A percentile compares a stretch with the other conserved stretches of the same genome.
Evolutionary conservation across 441 rosid genomes (phyloP).

Genomic region (Adansonia madagascariensis): DNA sequence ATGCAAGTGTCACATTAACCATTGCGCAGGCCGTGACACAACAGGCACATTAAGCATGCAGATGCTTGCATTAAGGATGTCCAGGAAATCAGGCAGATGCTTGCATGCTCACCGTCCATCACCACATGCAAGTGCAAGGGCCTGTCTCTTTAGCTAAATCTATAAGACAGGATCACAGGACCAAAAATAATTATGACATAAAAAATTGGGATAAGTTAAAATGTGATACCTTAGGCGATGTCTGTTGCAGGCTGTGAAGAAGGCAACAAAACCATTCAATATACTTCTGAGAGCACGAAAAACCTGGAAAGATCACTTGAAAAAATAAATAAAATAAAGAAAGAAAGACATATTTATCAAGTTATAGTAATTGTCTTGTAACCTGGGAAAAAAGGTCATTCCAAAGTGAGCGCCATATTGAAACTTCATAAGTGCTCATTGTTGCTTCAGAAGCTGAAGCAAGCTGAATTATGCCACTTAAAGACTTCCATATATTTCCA

Average conservation of each 20-base stretch:
- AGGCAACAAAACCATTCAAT: conserved; percentile 82
- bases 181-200: neutral
- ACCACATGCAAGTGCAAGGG: neutral
- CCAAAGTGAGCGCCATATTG: conserved; percentile 92
- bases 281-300: conserved; percentile 91
- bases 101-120: neutral
- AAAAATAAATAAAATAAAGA: neutral
- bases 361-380: conserved; percentile 28
- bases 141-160: neutral
- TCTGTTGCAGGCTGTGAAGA: conserved; percentile 90
- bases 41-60: no score
- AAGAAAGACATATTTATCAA: neutral
- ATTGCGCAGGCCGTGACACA: no score
- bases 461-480: conserved; percentile 53
- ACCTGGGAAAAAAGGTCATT: conserved; percentile 97
- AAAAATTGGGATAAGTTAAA: neutral
- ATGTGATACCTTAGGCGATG: conserved; percentile 87
- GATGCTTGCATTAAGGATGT: neutral
- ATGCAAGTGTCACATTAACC: no score
- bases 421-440: conserved; percentile 62
- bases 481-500: conserved; percentile 56
- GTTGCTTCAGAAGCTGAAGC: conserved; percentile 69
- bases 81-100: neutral
- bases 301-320: conserved; percentile 50
- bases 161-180: neutral